Evolutionary conservation across 495 filamentous ascomycete species (phyloP), one percentile per base, ranked within the genome.

Genomic region (Lepidopterella palustris): DNA sequence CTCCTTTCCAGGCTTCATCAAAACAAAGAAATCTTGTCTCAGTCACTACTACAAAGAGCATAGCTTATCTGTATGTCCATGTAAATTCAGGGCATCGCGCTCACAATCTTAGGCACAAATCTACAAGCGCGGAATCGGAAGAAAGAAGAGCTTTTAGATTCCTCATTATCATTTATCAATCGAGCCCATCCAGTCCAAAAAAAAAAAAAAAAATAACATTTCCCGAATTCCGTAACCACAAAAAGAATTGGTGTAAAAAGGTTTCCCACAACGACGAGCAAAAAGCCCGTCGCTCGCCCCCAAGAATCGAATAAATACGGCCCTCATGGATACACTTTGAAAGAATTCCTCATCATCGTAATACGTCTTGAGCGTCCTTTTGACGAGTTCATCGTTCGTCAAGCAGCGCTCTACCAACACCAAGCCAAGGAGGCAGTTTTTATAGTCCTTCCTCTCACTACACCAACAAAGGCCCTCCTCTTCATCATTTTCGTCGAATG

Each of bases 91-190:
- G n/a, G n/a, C n/a, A n/a, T n/a, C n/a, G n/a, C n/a, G n/a, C n/a
- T n/a, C n/a, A n/a, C n/a, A n/a, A n/a, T n/a, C n/a, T n/a, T n/a
- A n/a, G n/a, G n/a, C n/a, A n/a, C n/a, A n/a, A n/a, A n/a, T n/a
- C n/a, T n/a, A n/a, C n/a, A n/a, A n/a, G n/a, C n/a, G n/a, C n/a
- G n/a, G n/a, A 20, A 20, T 28, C 23, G 18, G 15, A 47, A 24
- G 57, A 61, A 66, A 56, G 53, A 66, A 60, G 50, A 67, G 64
- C 64, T 67, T 67, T 67, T 67, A 48, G 28, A 63, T 63, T 67
- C 61, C 64, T 63, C 64, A 64, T 67, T 64, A 67, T 67, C 64
- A 61, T 61, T 58, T 53, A 55, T 54, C 48, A 55, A 21, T 42
- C 54, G 15, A 25, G 49, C 40, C 21, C 49, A 42, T 53, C 31